A percentile compares a stretch with the other conserved stretches of the same genome.
Evolutionary conservation across 2,329 filamentous ascomycete species (phyloP).

Genomic region (Penicillium crustosum): DNA sequence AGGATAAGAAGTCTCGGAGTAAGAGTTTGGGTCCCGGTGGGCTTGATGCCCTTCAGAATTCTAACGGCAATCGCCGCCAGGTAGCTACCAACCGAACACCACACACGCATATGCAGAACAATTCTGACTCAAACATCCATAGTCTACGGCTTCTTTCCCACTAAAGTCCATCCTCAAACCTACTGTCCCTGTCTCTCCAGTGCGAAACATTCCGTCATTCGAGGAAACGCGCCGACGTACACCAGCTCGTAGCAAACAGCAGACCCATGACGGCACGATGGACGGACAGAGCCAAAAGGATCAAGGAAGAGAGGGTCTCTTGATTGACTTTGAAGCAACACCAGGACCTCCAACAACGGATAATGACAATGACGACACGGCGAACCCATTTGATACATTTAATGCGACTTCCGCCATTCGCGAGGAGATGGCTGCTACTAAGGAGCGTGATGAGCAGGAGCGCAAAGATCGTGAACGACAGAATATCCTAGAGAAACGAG

Average conservation of each 20-base stretch:
- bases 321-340: conserved; percentile 48
- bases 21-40: conserved; percentile 96
- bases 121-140: conserved; percentile 22
- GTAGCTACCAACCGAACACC: conserved; percentile 52
- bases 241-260: conserved; percentile 35
- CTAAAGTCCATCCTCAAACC: conserved; percentile 78
- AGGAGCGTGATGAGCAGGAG: conserved; percentile 68
- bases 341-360: conserved; percentile 33
- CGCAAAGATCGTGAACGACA: conserved; percentile 58
- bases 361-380: conserved; percentile 43
- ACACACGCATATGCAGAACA: conserved; percentile 3
- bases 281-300: conserved; percentile 13
- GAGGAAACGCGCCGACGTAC: conserved; percentile 51
- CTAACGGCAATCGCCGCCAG: conserved; percentile 74
- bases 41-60: conserved; percentile 74
- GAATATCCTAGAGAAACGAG: conserved; percentile 69
- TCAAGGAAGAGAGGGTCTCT: conserved; percentile 32
- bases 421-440: conserved; percentile 61
- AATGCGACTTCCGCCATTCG: conserved; percentile 42
- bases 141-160: conserved; percentile 43
- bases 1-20: conserved; percentile 72
- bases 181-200: conserved; percentile 64
- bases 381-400: conserved; percentile 51
- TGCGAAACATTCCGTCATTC: conserved; percentile 64
- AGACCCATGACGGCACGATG: conserved; percentile 15